These are phyloP conservation scores for Perkinsus olseni DNA, from an alignment of 169 alveolate genomes.

Conservation along the genomic window DNA sequence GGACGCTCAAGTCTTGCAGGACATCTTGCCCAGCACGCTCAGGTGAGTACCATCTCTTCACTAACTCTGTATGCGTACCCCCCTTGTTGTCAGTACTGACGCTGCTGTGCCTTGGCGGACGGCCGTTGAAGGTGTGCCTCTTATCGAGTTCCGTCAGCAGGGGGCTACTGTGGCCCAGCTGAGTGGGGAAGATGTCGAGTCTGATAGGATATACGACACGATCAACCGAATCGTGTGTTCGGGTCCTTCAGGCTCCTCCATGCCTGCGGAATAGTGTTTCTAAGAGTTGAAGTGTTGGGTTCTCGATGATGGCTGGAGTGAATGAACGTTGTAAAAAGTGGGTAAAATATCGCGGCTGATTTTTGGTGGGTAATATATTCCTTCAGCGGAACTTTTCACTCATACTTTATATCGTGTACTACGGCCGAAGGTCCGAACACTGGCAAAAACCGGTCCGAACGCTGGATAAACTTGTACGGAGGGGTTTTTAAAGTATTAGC, in stretches of 20 bases:
- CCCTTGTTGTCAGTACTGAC: not conserved
- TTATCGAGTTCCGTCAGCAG: not conserved
- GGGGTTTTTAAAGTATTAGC: no score
- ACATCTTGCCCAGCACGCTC: not conserved
- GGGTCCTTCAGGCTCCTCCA: not conserved
- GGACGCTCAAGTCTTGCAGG: not conserved
- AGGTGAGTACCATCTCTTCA: not conserved
- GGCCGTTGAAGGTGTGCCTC: not conserved
- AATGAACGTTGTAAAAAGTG: no score
- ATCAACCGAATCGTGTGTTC: not conserved
- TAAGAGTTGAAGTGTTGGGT: not conserved
- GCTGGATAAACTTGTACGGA: no score
- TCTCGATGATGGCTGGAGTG: no score
- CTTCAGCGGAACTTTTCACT: no score
- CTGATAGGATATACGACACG: not conserved
- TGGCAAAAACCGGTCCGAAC: no score
- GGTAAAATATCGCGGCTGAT: no score
- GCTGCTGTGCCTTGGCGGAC: not conserved
- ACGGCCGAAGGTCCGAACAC: no score
- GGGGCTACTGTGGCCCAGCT: not conserved
- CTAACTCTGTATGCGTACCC: not conserved
- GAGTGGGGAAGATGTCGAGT: not conserved
- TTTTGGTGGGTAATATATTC: no score
- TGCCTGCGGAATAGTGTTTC: not conserved
- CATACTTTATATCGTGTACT: no score